Base-by-base conservation (phyloP, 805 yeast species). In the Candida nonsorbophila region DNA sequence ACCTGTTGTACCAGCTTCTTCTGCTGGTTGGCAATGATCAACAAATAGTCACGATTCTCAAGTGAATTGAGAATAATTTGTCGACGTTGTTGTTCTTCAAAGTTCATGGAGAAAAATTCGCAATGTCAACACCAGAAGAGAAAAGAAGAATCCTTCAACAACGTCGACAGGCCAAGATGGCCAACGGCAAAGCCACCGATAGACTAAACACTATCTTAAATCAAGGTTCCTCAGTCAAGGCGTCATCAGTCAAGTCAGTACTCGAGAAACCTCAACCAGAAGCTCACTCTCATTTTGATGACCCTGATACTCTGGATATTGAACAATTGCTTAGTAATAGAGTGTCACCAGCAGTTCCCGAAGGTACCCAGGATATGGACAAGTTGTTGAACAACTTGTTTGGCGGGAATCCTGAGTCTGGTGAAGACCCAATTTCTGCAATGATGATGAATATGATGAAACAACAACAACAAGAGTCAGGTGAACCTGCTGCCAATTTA, bases 111-210 rank as follows among this genome's bases (percentile, higher is more conserved):
- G 20, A 18, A 18, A 18, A 18, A 7, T 18, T 18, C 7, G 7
- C 20, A 24, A 24, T 10, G 14, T 24, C 14, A 15, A 32, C 41
- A 23, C 38, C 74, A 6, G 77, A 75, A 22, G 84, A 78, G 40
- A 76, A 70, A 53, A 71, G 77, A 44, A 61, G 62, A 30, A 42
- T 77, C 14, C 51, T 79, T 25, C 64, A 84, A 34, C 84, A 79
- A 45, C 67, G 82, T 47, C 67, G 86, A 46, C 78, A 73, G 24
- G 78, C 81, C 37, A 78, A 77, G 47, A 66, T 79, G 62, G 55
- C 62, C 28, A 63, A 67, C 38, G 79, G 79, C 4, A 69, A 69
- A 25, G 80, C 77, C 13, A 45, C 72, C 3, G 62, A 62, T 13
- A 57, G 86, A 36, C 51, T 79, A 43, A 73, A 69, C 37, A 67